Percentiles rank a stretch among this genome's conserved stretches.
Conservation (phyloP, 1,284 basidiomycete genomes). For the Leccinum laetum region DNA sequence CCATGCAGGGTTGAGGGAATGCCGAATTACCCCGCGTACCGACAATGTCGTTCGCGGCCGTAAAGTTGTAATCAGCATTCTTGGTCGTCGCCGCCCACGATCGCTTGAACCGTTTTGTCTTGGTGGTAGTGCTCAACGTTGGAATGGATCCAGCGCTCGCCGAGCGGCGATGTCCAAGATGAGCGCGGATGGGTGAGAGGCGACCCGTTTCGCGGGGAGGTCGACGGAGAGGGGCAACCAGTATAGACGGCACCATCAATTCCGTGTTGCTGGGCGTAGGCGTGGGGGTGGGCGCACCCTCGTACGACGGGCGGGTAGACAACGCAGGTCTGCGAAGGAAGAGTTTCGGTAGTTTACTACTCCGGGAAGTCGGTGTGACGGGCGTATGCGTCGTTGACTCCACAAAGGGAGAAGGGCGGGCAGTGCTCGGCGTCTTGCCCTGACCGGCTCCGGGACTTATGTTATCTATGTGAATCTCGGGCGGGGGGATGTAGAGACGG, state of each 20-base stretch:
- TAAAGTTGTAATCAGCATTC: conserved; percentile 62
- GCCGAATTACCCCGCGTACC: conserved; percentile 86
- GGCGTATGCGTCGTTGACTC: conserved; percentile 14
- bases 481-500: conserved; percentile 32
- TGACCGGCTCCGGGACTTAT: conserved; percentile 10
- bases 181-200: conserved; percentile 15
- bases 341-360: conserved; percentile 36
- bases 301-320: conserved; percentile 34
- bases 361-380: conserved; percentile 22
- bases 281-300: conserved; percentile 10
- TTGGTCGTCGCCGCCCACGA: conserved; percentile 28
- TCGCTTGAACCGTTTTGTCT: conserved; percentile 28
- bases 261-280: conserved; percentile 26
- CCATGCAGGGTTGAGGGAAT: conserved; percentile 85
- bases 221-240: conserved; percentile 9
- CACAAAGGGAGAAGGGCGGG: conserved; percentile 24
- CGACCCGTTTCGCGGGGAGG: conserved; percentile 10
- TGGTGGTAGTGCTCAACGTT: conserved; percentile 21
- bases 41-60: conserved; percentile 74
- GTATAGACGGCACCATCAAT: conserved; percentile 10
- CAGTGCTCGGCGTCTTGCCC: conserved; percentile 24
- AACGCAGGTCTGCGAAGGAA: too few species aligned
- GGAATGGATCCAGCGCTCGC: conserved; percentile 32
- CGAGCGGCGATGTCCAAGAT: conserved; percentile 31
- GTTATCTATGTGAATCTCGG: conserved; percentile 18